Conservation (phyloP, 2,329 filamentous ascomycete species). For the Leptographium galeiforme region DNA sequence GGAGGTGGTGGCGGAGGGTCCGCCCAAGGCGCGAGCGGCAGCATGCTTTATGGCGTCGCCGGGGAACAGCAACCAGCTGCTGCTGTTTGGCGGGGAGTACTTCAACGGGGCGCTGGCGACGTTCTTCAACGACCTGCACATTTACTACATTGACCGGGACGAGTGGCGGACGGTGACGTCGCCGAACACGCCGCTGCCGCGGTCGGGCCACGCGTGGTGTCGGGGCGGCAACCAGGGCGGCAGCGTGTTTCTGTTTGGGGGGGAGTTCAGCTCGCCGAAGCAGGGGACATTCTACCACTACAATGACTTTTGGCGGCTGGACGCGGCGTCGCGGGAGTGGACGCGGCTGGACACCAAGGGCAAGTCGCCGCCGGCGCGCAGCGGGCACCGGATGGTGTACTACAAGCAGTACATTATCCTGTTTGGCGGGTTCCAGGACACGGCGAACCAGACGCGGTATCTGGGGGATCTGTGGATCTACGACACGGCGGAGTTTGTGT, state of each 20-base stretch:
- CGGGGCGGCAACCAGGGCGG: conserved; percentile 69
- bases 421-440: conserved; percentile 96
- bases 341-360: conserved; percentile 68
- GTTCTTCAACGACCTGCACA: conserved; percentile 53
- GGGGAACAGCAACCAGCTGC: conserved; percentile 71
- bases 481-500: conserved; percentile 75
- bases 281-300: conserved; percentile 99
- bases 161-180: conserved; percentile 85
- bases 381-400: conserved; percentile 90
- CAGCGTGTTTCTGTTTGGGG: conserved; percentile 83
- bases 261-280: conserved; percentile 92
- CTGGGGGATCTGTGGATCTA: conserved; percentile 91
- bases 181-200: conserved; percentile 79
- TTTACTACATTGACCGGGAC: conserved; percentile 68
- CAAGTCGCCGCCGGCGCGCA: conserved; percentile 69
- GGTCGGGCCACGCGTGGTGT: conserved; percentile 91
- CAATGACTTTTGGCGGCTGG: conserved; percentile 93
- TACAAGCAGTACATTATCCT: conserved; percentile 95
- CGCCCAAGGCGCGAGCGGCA: conserved; percentile 67
- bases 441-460: conserved; percentile 88
- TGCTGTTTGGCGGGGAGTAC: conserved; percentile 90
- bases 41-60: conserved; percentile 76
- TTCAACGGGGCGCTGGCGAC: conserved; percentile 81
- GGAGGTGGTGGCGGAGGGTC: conserved; percentile 55
- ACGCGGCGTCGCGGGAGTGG: conserved; percentile 79